Percentiles rank a stretch among this genome's conserved stretches.
These are phyloP conservation scores for Nitzschia palea DNA, from an alignment of 108 stramenopile genomes.

Conservation along the genomic window DNA sequence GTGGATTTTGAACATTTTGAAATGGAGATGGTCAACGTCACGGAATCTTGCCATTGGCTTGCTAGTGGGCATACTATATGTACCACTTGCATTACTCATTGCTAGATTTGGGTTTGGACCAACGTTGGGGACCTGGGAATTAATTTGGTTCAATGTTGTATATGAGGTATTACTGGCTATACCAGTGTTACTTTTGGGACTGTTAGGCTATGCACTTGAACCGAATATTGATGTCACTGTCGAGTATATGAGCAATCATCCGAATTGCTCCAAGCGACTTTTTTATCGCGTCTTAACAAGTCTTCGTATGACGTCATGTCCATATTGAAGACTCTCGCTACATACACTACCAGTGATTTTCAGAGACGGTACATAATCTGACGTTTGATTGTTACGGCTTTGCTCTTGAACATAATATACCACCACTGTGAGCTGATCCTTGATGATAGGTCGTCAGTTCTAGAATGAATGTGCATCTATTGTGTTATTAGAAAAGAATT, in stretches of 20 bases:
- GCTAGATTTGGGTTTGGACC: not conserved
- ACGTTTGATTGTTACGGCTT: too few relatives aligned
- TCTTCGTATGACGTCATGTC: conserved; percentile 1
- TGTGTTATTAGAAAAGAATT: too few relatives aligned
- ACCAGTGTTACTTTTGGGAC: not conserved
- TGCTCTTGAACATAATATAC: too few relatives aligned
- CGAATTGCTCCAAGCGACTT: not conserved
- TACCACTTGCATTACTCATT: not conserved
- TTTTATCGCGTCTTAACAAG: not conserved
- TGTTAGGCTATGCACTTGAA: not conserved
- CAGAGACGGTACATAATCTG: too few relatives aligned
- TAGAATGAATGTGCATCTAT: too few relatives aligned
- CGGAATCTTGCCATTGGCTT: not conserved
- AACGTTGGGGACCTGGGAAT: not conserved
- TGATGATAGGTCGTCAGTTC: too few relatives aligned
- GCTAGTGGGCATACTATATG: not conserved
- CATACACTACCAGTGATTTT: too few relatives aligned
- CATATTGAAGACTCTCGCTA: too few relatives aligned
- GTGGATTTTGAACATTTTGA: conserved; percentile 3
- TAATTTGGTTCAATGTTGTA: conserved; percentile 2
- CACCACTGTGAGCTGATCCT: too few relatives aligned
- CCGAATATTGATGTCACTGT: not conserved
- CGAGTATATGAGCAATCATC: not conserved
- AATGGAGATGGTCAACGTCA: conserved; percentile 1
- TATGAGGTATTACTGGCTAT: not conserved